Evolutionary conservation across 345 rosid species (phyloP), one percentile per base, ranked within the genome.

Genomic region (Brassica rapa): DNA sequence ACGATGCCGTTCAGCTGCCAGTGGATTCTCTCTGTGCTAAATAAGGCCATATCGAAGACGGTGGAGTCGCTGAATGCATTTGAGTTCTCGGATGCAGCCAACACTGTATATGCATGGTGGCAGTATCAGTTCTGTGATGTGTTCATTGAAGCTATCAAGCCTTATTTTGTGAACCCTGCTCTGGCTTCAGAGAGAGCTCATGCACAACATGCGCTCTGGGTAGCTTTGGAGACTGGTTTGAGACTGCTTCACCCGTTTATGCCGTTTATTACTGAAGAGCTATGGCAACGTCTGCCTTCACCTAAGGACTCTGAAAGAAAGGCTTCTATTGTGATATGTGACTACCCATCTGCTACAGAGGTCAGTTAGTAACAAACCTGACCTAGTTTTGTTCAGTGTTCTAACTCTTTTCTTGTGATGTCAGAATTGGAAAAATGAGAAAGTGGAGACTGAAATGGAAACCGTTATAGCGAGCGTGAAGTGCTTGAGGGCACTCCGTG

Each of bases 91-190:
- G 94, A 89, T 82, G 96, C 98, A 66, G 80, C 97, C 62, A 88
- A 88, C 68, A 66, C 86, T 6, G 86, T 91, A 41, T 93, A 93
- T 78, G 91, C 93, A 7, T 95, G 99, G 99, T 95, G 97, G 99
- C 97, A 91, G 39, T 93, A 95, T 72, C 92, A 93, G 80, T 95
- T 95, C 70, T 95, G 99, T 72, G 97, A 95, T 82, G 91, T 91
- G 75, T 95, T 86, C 78, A 93, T 95, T 70, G 99, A 95, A 85
- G 91, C 89, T 66, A 88, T 87, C 85, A 93, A 93, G 73, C 98
- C 96, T 41, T 91, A 93, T 78, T 95, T 95, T 77, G 21, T 85
- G 74, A 87, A 89, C 33, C 89, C 93, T 77, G 83, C 74, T 76
- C 85, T 85, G 84, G 81, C 88, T 57, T 84, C 90, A 51, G 93